Percentiles rank a stretch among this genome's conserved stretches.
phyloP scores from a whole-genome alignment of 2,329 filamentous ascomycete genomes.

The Aureobasidium sp. region DNA sequence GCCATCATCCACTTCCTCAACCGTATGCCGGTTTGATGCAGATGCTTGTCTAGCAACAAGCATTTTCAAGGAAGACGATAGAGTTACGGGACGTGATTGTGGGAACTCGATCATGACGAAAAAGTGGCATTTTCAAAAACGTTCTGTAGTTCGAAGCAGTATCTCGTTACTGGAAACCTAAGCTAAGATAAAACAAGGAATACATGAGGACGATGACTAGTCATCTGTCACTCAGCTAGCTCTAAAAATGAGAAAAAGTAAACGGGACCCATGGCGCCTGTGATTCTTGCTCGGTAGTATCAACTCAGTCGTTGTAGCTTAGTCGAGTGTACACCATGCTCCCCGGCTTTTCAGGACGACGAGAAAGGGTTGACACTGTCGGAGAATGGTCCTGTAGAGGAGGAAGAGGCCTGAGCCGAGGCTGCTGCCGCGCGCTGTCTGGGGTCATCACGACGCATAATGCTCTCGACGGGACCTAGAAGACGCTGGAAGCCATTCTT shows the following conservation, averaged over 20 bases:
- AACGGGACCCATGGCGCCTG: background rate
- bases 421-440: slow-evolving; percentile 26
- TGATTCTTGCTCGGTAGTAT: background rate
- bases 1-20: too few relatives aligned
- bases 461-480: slow-evolving; percentile 84
- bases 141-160: slow-evolving; percentile 6
- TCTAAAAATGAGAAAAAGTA: slow-evolving; percentile 1
- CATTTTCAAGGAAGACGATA: background rate
- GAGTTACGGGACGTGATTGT: background rate
- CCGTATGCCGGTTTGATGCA: too few relatives aligned
- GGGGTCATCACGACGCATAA: slow-evolving; percentile 72
- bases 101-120: background rate
- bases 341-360: slow-evolving; percentile 3
- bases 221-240: background rate
- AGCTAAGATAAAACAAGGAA: background rate
- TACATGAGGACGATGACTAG: slow-evolving; percentile 1
- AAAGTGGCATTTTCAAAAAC: background rate
- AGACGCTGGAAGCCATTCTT: slow-evolving; percentile 93
- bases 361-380: slow-evolving; percentile 5
- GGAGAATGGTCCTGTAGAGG: background rate
- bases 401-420: background rate
- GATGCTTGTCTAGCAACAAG: slow-evolving; percentile 1
- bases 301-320: slow-evolving; percentile 2
- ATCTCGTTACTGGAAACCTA: background rate
- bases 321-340: background rate